Conservation (phyloP, 805 yeast species). For the Candida hungchunana region DNA sequence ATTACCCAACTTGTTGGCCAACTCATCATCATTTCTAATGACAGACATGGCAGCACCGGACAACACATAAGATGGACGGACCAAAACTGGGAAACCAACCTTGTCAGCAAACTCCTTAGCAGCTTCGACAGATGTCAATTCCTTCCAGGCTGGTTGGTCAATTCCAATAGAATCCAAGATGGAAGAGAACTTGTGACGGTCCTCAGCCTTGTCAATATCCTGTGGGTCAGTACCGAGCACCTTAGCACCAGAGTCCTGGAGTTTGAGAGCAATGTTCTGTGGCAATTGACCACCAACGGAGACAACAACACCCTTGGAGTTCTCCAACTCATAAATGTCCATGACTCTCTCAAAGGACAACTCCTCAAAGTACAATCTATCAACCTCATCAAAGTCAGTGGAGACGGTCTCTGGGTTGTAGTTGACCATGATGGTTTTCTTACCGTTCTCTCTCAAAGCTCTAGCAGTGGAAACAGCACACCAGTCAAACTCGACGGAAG, state of each 20-base stretch:
- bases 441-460: constrained; percentile 82
- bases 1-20: constrained; percentile 73
- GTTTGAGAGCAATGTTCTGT: constrained; percentile 87
- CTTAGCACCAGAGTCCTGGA: constrained; percentile 78
- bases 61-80: constrained; percentile 94
- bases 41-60: constrained; percentile 99
- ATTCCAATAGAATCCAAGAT: constrained; percentile 89
- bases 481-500: constrained; percentile 99
- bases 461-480: constrained; percentile 98
- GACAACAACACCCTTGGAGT: constrained; percentile 86
- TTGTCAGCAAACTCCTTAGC: constrained; percentile 81
- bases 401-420: constrained; percentile 98
- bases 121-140: constrained; percentile 77
- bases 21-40: constrained; percentile 71
- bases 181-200: constrained; percentile 95
- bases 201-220: constrained; percentile 96
- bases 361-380: constrained; percentile 94
- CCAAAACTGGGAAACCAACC: constrained; percentile 93
- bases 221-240: constrained; percentile 92
- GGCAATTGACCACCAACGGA: constrained; percentile 98
- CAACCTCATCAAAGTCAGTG: constrained; percentile 97
- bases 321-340: constrained; percentile 94
- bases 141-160: constrained; percentile 98
- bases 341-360: constrained; percentile 91
- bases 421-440: constrained; percentile 92